phyloP scores from a whole-genome alignment of 371 early-diverging fungal genomes.

The Entomophthora muscae region DNA sequence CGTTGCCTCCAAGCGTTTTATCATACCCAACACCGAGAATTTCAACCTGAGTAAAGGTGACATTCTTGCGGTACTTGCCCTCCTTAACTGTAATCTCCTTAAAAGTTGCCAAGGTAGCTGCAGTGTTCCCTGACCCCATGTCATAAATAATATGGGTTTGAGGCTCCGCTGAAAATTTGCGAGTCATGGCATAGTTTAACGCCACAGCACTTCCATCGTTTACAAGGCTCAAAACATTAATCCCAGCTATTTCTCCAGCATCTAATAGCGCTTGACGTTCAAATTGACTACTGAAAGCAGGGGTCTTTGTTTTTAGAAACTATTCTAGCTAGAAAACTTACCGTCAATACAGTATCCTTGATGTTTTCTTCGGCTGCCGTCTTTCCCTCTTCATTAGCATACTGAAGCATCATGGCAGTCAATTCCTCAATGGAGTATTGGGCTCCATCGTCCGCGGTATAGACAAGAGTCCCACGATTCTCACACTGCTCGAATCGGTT shows the following conservation, averaged over 20 bases:
- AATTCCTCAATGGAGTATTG: slow-evolving; percentile 64
- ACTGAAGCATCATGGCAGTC: slow-evolving; percentile 81
- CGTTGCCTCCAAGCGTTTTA: slow-evolving; percentile 70
- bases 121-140: slow-evolving; percentile 91
- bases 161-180: slow-evolving; percentile 41
- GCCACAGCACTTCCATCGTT: slow-evolving; percentile 93
- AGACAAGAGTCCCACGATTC: slow-evolving; percentile 36
- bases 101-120: slow-evolving; percentile 70
- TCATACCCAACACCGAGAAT: slow-evolving; percentile 71
- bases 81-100: slow-evolving; percentile 38
- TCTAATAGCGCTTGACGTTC: slow-evolving; percentile 88
- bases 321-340: slow-evolving; percentile 17
- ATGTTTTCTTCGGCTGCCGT: slow-evolving; percentile 55
- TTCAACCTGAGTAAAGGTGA: slow-evolving; percentile 45
- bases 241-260: slow-evolving; percentile 80
- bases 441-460: slow-evolving; percentile 25
- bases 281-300: slow-evolving; percentile 71
- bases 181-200: slow-evolving; percentile 70
- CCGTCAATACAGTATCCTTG: slow-evolving; percentile 78
- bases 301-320: slow-evolving; percentile 33
- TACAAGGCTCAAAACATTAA: slow-evolving; percentile 64
- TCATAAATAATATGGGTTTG: slow-evolving; percentile 86
- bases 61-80: slow-evolving; percentile 22
- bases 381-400: slow-evolving; percentile 70
- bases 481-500: slow-evolving; percentile 53